Conservation (phyloP, 108 stramenopile species). For the Nannochloropsis oceanica region DNA sequence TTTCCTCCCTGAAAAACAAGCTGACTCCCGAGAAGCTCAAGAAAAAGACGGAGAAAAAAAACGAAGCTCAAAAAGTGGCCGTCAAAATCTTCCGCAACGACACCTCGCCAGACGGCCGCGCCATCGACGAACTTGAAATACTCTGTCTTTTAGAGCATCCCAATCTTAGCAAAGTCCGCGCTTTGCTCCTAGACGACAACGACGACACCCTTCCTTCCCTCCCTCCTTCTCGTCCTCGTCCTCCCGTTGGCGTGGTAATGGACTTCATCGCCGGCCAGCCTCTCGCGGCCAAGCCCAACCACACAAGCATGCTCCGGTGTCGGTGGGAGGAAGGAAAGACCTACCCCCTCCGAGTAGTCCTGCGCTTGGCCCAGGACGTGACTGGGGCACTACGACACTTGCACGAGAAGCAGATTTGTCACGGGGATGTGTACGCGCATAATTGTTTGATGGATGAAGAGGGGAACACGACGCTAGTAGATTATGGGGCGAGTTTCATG, state of each 20-base stretch:
- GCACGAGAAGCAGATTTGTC: constrained; percentile 14
- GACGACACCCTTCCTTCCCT: not conserved
- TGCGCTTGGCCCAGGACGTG: constrained; percentile 4
- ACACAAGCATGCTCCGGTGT: constrained; percentile 21
- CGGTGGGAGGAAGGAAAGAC: constrained; percentile 7
- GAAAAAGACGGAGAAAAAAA: not conserved
- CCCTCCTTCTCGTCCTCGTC: not conserved
- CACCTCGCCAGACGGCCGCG: constrained; percentile 15
- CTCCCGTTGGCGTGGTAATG: not conserved
- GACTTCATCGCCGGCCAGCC: not conserved
- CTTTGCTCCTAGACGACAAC: not conserved
- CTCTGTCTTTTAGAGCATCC: constrained; percentile 5
- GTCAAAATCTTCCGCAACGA: constrained; percentile 18
- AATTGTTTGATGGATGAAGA: not conserved
- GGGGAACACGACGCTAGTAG: not conserved
- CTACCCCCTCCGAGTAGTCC: constrained; percentile 10
- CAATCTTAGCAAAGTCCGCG: constrained; percentile 15
- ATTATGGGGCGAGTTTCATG: constrained; percentile 21
- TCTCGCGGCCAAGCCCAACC: constrained; percentile 19
- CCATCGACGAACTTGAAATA: constrained; percentile 20
- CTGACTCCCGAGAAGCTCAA: not conserved
- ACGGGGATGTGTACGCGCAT: constrained; percentile 33
- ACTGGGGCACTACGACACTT: constrained; percentile 17
- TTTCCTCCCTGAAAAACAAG: not conserved
- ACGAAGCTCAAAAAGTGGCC: constrained; percentile 2